phyloP scores from a whole-genome alignment of 129 eudicot species.

The Ambrosia trifida region DNA sequence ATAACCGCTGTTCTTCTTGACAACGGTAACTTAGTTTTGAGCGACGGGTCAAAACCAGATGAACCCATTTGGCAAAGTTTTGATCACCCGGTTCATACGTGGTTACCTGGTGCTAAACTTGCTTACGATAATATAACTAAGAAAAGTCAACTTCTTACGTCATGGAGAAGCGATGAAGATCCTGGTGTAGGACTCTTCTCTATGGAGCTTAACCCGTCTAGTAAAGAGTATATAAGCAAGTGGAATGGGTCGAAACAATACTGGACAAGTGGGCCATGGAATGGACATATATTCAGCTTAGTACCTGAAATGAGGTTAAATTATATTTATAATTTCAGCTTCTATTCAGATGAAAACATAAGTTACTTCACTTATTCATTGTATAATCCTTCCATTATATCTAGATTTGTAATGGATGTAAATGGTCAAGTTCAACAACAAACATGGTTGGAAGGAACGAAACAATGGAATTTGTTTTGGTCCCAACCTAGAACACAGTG shows the following conservation, averaged over 20 bases:
- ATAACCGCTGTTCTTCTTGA: constrained; percentile 44
- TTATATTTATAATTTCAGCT: constrained; percentile 52
- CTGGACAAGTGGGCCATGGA: constrained; percentile 74
- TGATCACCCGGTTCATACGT: constrained; percentile 61
- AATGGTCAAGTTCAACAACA: constrained; percentile 57
- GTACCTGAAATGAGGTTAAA: constrained; percentile 68
- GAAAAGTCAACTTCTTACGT: constrained; percentile 45
- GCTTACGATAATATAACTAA: constrained; percentile 40
- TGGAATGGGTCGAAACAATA: constrained; percentile 54
- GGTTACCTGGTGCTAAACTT: constrained; percentile 68
- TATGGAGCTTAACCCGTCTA: constrained; percentile 46
- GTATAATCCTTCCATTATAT: constrained; percentile 37
- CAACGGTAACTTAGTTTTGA: constrained; percentile 59
- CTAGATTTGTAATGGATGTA: constrained; percentile 61
- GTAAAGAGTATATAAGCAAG: constrained; percentile 44
- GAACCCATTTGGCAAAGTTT: constrained; percentile 71
- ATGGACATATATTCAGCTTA: constrained; percentile 46
- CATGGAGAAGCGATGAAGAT: constrained; percentile 70
- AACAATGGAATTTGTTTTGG: constrained; percentile 66
- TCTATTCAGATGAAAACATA: constrained; percentile 46
- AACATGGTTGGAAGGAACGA: constrained; percentile 45
- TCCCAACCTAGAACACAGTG: constrained; percentile 70
- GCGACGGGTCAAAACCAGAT: constrained; percentile 25
- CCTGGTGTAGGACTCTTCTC: constrained; percentile 68
- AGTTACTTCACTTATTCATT: constrained; percentile 57